Evolutionary conservation across 2,329 filamentous ascomycete species (phyloP), one percentile per base, ranked within the genome.

Genomic region (Triangularia verruculosa): DNA sequence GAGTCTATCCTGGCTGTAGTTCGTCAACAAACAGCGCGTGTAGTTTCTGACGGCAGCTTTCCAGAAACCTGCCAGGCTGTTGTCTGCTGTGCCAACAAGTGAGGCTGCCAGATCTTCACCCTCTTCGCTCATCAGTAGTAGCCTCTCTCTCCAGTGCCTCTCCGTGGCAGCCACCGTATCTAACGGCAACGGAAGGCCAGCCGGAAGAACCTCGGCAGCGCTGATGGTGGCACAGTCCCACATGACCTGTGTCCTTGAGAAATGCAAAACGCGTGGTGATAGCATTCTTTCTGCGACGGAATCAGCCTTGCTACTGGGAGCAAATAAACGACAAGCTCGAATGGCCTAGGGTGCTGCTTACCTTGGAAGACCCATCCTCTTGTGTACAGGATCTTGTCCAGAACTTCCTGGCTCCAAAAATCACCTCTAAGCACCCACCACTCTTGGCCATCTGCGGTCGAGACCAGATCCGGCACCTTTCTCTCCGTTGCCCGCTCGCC

Each of bases 181-280:
- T 20, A 67, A 58, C 13, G 51, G 57, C 12, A 52, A 24, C 0
- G 70, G 65, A 9, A 72, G 61, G 1, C 70, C 69, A 0, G 20
- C 8, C 0, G 70, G 70, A 7, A 70, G 59, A 1, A 53, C 24
- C 20, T 71, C 70, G 62, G 66, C 67, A 0, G 69, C 70, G 11
- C 58, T 65, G 13, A 64, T n/a, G 2, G 63, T 68, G 13, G 67
- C 66, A 22, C 70, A 72, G 59, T 72, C 69, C 70, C 70, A 72
- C 61, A 71, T 69, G 0, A 71, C 57, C 20, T 72, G 70, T 1
- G 17, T 5, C 0, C 24, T 9, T 1, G 65, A 59, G 53, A 71
- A 72, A 43, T 72, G 70, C 0, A 72, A 51, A 3, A 70, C 59
- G 2, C 70, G 64, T 0, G 68, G 69, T 0, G 70, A 64, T 12